Evolutionary conservation across 306 rosid genomes (phyloP), one percentile per base, ranked within the genome.

Genomic region (Acmispon strigosus): DNA sequence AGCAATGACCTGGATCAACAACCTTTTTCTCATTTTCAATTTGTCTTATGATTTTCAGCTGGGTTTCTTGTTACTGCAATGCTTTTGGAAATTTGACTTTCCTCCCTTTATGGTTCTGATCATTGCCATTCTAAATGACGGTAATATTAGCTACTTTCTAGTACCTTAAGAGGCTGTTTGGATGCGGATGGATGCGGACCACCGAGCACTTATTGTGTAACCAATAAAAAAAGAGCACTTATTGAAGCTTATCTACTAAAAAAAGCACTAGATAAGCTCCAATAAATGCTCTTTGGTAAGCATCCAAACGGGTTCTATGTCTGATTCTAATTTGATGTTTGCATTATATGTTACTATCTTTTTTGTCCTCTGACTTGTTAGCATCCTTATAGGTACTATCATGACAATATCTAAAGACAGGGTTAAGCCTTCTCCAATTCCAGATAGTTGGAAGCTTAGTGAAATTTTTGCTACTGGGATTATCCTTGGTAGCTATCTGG

Each of bases 21-120:
- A 12, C 41, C 39, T 61, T 36, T 24, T 75, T 73, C 80, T 78
- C 64, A 24, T 51, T 66, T 53, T 59, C 29, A 20, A n/a, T 42
- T 47, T 39, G 16, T 16, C 19, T 32, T 62, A 27, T 17, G 7
- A 66, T 74, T 66, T 60, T 67, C 90, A 89, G 92, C 78, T 86
- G 0, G 96, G 92, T 62, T 89, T 86, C 74, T 72, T 85, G 92
- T 70, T 89, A 76, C 78, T 89, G 56, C 62, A 82, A 41, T 72
- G 85, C 83, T 72, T 86, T 39, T 89, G 96, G 96, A 44, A 67
- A 69, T 89, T 84, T 50, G 85, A 89, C 77, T 89, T 89, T 69
- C 92, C 96, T 69, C 96, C 96, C 49, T 86, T 86, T 73, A 89
- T 86, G 96, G 87, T 86, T 83, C 92, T 89, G 42, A 80, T 89